Evolutionary conservation across 345 rosid genomes (phyloP), one percentile per base, ranked within the genome.

Genomic region (Eucalyptus shirleyi): DNA sequence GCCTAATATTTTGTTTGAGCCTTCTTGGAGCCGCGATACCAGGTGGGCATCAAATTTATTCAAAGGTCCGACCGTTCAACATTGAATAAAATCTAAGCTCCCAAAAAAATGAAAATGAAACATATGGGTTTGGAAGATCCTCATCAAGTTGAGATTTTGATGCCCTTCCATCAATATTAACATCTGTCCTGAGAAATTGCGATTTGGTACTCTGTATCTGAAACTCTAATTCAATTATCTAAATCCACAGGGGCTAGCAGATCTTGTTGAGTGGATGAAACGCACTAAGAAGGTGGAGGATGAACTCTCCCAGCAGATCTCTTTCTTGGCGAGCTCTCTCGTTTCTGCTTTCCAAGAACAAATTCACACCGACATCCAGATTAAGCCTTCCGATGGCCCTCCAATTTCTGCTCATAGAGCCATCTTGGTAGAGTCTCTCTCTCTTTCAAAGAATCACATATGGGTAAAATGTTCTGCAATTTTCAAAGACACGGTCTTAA

Each of bases 381-480:
- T 97, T 90, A 92, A 90, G 90, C 93, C 99, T 0, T 96, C 96
- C 88, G 88, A 93, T 77, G 97, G 96, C 5, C 94, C 95, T 82
- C 90, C 95, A 13, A 67, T 97, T 83, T 92, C 94, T 72, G 93
- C 99, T 24, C 99, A 96, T 90, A 94, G 91, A 93, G 95, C 95
- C 89, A 88, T 96, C 91, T 92, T 96, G 91, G 99, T 96, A 90
- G 81, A 30, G 19, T 40, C 51, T 16, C 23, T 81, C 11, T 60
- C 50, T 80, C 62, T 82, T 28, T 44, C 69, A 86, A 30, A 21
- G 16, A 40, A 77, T 40, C 85, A 77, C 24, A 12, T 12, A 21
- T 49, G 42, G 44, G 19, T 86, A 53, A 86, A 47, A 30, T 47
- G 87, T 53, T 86, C n/a, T 86, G 88, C 85, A 77, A 77, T 40